These are phyloP conservation scores for Termitomyces titanicus DNA, from an alignment of 768 basidiomycete genomes.

Conservation along the genomic window DNA sequence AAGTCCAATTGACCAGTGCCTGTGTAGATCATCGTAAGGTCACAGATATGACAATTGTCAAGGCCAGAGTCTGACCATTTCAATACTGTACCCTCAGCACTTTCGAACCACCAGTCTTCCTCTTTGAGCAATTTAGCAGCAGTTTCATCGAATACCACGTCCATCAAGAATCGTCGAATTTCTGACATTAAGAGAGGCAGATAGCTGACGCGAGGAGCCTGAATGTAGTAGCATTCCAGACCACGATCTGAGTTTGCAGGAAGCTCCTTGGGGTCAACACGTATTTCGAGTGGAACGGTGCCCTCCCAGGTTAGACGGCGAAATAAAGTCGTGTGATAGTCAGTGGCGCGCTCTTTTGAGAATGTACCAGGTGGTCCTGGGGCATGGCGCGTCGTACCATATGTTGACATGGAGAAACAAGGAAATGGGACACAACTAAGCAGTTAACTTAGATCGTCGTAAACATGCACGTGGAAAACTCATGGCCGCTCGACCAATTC, in stretches of 20 bases:
- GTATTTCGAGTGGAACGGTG: constrained; percentile 84
- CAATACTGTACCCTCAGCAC: constrained; percentile 72
- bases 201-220: constrained; percentile 91
- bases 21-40: constrained; percentile 26
- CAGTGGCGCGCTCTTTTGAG: constrained; percentile 36
- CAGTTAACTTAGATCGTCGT: too few relatives aligned
- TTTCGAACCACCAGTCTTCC: constrained; percentile 98
- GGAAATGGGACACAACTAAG: not conserved
- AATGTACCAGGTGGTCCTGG: constrained; percentile 27
- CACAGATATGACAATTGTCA: constrained; percentile 2
- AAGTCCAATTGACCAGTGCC: constrained; percentile 98
- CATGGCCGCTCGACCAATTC: not conserved
- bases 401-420: constrained; percentile 40
- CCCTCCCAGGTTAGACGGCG: constrained; percentile 90
- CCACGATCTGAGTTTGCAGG: constrained; percentile 88
- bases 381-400: constrained; percentile 49
- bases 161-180: constrained; percentile 82
- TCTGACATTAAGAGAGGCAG: constrained; percentile 89
- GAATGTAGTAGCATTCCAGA: constrained; percentile 86
- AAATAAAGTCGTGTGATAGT: constrained; percentile 74
- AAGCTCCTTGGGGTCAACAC: constrained; percentile 84
- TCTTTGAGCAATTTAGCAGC: constrained; percentile 74
- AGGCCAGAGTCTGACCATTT: constrained; percentile 67
- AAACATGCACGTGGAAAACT: not conserved
- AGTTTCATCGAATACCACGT: constrained; percentile 88